phyloP scores from a whole-genome alignment of 345 rosid genomes.

The Alliaria petiolata region DNA sequence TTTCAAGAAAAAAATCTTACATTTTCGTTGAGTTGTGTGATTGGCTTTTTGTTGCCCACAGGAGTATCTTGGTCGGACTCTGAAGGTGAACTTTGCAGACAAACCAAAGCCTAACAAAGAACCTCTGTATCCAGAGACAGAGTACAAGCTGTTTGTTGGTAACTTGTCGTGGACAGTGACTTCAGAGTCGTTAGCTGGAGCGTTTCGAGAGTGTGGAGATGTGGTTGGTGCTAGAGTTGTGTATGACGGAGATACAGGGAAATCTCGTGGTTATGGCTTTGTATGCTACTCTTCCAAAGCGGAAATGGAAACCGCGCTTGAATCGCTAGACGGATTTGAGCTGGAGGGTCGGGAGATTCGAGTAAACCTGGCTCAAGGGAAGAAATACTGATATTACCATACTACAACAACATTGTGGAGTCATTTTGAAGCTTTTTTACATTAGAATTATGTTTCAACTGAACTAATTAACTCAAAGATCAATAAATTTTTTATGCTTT shows the following conservation, averaged over 20 bases:
- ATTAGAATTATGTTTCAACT: background rate
- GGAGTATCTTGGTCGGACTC: constrained; percentile 62
- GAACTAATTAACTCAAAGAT: background rate
- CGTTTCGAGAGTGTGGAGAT: constrained; percentile 68
- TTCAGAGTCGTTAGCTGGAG: constrained; percentile 58
- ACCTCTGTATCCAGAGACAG: constrained; percentile 82
- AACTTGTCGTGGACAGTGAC: constrained; percentile 88
- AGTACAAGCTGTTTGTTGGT: constrained; percentile 76
- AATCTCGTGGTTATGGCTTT: constrained; percentile 79
- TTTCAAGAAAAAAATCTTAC: background rate
- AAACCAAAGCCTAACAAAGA: constrained; percentile 56
- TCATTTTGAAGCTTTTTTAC: background rate
- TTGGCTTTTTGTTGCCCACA: constrained; percentile 24
- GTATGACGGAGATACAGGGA: constrained; percentile 81
- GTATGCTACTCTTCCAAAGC: constrained; percentile 57
- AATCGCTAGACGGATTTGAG: constrained; percentile 68
- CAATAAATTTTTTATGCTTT: background rate
- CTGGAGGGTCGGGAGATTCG: constrained; percentile 73
- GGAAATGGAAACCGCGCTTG: constrained; percentile 81
- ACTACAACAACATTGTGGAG: constrained; percentile 20
- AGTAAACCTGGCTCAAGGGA: constrained; percentile 78
- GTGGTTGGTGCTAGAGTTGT: constrained; percentile 88
- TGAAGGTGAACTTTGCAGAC: constrained; percentile 78
- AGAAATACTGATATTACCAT: constrained; percentile 28
- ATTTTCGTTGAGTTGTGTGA: background rate